Evolutionary conservation across 2,329 filamentous ascomycete genomes (phyloP).

Genomic region (Emericellopsis cladophorae): DNA sequence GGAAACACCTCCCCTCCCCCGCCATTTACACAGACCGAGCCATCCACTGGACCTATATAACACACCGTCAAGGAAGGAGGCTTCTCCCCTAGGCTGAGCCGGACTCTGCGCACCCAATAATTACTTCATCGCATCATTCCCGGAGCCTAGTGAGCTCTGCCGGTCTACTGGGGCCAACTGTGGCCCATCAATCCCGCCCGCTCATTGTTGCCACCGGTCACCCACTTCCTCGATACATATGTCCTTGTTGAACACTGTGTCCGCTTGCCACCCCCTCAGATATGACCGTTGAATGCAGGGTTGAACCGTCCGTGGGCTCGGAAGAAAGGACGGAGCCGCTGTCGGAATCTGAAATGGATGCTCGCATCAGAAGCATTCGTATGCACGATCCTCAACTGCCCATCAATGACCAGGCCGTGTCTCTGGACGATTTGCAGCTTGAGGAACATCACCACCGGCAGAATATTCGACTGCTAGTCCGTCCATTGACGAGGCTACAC

Average conservation of each 20-base stretch:
- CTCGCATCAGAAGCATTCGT: slow-evolving; percentile 31
- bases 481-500: slow-evolving; percentile 37
- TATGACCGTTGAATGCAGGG: slow-evolving; percentile 33
- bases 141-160: no score
- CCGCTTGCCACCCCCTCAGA: slow-evolving; percentile 1
- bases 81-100: no score
- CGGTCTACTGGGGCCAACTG: no score
- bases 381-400: slow-evolving; percentile 27
- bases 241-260: no score
- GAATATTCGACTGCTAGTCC: slow-evolving; percentile 44
- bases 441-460: slow-evolving; percentile 39
- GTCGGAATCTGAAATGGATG: slow-evolving; percentile 41
- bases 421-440: slow-evolving; percentile 38
- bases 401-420: slow-evolving; percentile 28
- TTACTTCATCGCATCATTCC: no score
- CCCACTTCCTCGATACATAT: not conserved
- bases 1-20: no score
- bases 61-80: no score
- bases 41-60: no score
- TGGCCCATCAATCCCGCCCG: not conserved
- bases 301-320: slow-evolving; percentile 22
- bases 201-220: not conserved
- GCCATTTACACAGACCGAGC: no score
- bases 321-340: slow-evolving; percentile 47
- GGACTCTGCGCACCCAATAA: no score